Evolutionary conservation across 176 grass and related monocot species (phyloP).

Genomic region (Oryza brachyantha): DNA sequence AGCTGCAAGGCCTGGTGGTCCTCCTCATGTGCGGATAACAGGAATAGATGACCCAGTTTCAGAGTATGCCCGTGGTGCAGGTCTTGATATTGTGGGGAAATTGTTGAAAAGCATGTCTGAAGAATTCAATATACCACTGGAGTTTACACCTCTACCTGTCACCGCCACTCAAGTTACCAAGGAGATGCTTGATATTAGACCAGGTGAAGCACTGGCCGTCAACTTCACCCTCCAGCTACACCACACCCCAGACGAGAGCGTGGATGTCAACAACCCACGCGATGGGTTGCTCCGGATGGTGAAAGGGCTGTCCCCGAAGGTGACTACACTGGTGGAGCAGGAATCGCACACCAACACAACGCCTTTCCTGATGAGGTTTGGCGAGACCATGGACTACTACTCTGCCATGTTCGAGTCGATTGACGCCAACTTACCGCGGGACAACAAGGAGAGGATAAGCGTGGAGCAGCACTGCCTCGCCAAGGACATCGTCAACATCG

Average conservation of each 20-base stretch:
- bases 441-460: constrained; percentile 79
- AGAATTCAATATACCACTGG: constrained; percentile 87
- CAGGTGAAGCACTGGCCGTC: constrained; percentile 78
- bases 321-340: constrained; percentile 91
- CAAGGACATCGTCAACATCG: constrained; percentile 96
- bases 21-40: constrained; percentile 86
- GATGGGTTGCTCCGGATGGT: constrained; percentile 94
- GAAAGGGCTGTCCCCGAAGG: constrained; percentile 83
- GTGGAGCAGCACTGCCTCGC: constrained; percentile 96
- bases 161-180: constrained; percentile 62
- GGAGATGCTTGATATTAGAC: constrained; percentile 78
- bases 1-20: constrained; percentile 80
- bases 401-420: constrained; percentile 93
- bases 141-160: constrained; percentile 63
- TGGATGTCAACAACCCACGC: constrained; percentile 84
- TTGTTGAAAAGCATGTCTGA: constrained; percentile 81
- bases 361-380: constrained; percentile 77
- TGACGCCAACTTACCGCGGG: constrained; percentile 57
- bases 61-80: constrained; percentile 66
- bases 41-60: constrained; percentile 80
- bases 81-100: constrained; percentile 70
- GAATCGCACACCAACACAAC: constrained; percentile 97
- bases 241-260: constrained; percentile 86
- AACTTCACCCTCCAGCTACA: constrained; percentile 95
- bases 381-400: constrained; percentile 90